phyloP scores from a whole-genome alignment of 2,329 filamentous ascomycete species.

The Phyllosticta citriasiana region DNA sequence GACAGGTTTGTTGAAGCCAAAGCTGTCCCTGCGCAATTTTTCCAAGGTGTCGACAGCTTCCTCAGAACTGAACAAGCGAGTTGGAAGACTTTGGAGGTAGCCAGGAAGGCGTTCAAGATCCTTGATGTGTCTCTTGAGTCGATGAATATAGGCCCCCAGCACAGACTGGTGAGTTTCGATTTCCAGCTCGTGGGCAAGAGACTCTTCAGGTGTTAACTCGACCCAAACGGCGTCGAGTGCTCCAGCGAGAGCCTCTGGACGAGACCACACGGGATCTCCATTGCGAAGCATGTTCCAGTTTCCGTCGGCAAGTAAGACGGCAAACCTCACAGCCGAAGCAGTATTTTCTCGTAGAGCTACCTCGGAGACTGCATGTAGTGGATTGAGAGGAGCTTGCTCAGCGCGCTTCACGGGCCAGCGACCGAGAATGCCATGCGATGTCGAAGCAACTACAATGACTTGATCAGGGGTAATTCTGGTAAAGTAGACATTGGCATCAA shows the following conservation, averaged over 20 bases:
- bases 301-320: slow-evolving; percentile 52
- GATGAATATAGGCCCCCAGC: slow-evolving; percentile 74
- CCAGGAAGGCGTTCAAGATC: slow-evolving; percentile 69
- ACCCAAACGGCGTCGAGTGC: slow-evolving; percentile 73
- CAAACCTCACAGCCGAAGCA: slow-evolving; percentile 68
- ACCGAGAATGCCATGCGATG: slow-evolving; percentile 64
- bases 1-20: slow-evolving; percentile 81
- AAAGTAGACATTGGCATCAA: slow-evolving; percentile 78
- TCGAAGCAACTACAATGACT: slow-evolving; percentile 62
- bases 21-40: slow-evolving; percentile 57
- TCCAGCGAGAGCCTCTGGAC: slow-evolving; percentile 72
- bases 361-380: slow-evolving; percentile 67
- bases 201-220: slow-evolving; percentile 62
- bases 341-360: slow-evolving; percentile 61
- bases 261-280: slow-evolving; percentile 68
- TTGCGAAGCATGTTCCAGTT: slow-evolving; percentile 82
- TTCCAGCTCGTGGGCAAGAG: slow-evolving; percentile 70
- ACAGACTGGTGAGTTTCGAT: slow-evolving; percentile 78
- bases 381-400: slow-evolving; percentile 14
- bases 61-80: slow-evolving; percentile 55
- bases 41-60: slow-evolving; percentile 30
- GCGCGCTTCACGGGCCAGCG: slow-evolving; percentile 54
- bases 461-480: slow-evolving; percentile 70
- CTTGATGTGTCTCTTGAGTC: slow-evolving; percentile 67
- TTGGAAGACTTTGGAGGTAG: slow-evolving; percentile 60